Evolutionary conservation across 2,329 filamentous ascomycete species (phyloP), one percentile per base, ranked within the genome.

Genomic region (Coniochaeta sp.): DNA sequence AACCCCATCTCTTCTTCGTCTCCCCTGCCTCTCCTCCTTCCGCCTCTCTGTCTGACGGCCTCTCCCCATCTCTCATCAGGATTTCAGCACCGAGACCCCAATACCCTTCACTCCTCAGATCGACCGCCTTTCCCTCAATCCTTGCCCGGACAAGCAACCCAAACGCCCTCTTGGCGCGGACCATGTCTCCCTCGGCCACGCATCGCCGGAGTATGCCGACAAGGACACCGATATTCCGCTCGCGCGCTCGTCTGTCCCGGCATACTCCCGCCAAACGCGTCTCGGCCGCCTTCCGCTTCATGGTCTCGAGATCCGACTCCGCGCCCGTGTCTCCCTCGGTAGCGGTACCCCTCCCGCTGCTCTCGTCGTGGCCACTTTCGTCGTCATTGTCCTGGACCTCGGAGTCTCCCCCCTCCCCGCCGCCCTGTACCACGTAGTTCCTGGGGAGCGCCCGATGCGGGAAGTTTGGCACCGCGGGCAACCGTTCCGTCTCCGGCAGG

Each of bases 1-100:
- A 69, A 38, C 78, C 79, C 80, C 79, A 81, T 60, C 72, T 69
- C 4, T 60, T 58, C 17, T 28, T 62, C 16, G 22, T 62, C 63
- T 65, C 30, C n/a, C 26, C 58, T 3, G 40, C 66, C 47, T 65
- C 63, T 28, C 62, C 50, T 5, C 58, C 58, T 50, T 50, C 57
- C 55, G 50, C 58, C 14, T 22, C 58, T 30, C n/a, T 42, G 24
- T 36, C 55, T 59, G 24, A 50, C 56, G 56, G 52, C 14, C 26
- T 68, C 62, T 80, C 76, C 7, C 79, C 80, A 30, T 80, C 75
- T 22, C 34, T 22, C 75, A 96, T 85, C 60, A 96, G 75, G 22
- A 97, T 84, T 74, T 96, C 93, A 2, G 90, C 91, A 0, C 91
- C 92, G 52, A 96, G 81, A 16, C 88, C 88, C 93, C 93, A 97